Evolutionary conservation across 176 grass and related monocot species (phyloP).

Genomic region (Puccinellia tenuiflora): DNA sequence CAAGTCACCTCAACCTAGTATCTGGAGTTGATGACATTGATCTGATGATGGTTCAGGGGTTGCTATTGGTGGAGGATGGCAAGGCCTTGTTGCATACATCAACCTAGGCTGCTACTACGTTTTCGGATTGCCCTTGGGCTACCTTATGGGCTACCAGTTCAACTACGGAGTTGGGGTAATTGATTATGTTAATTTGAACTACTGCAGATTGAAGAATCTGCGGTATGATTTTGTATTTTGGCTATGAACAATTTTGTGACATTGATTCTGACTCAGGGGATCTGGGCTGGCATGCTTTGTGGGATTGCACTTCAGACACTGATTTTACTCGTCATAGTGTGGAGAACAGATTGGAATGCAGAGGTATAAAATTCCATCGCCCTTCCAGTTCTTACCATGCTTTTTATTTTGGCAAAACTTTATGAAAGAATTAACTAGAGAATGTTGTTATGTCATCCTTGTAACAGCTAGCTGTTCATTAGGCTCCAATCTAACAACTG

Average conservation of each 20-base stretch:
- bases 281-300: constrained; percentile 58
- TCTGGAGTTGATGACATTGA: neutral
- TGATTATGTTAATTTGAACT: neutral
- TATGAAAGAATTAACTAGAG: neutral
- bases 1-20: neutral
- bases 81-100: constrained; percentile 62
- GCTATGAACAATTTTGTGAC: neutral
- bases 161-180: constrained; percentile 44
- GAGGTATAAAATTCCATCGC: constrained; percentile 11
- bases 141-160: constrained; percentile 40
- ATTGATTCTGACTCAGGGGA: constrained; percentile 20
- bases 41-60: constrained; percentile 21
- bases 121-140: constrained; percentile 44
- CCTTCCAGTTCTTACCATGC: neutral
- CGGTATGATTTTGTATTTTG: neutral
- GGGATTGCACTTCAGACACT: constrained; percentile 36
- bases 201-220: neutral
- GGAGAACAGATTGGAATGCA: constrained; percentile 49
- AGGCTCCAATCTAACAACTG: neutral
- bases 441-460: neutral
- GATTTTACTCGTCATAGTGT: constrained; percentile 37
- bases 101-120: constrained; percentile 58
- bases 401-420: neutral
- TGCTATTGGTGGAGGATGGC: constrained; percentile 60
- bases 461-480: neutral